Evolutionary conservation across 306 rosid genomes (phyloP).

Genomic region (Citrullus amarus): DNA sequence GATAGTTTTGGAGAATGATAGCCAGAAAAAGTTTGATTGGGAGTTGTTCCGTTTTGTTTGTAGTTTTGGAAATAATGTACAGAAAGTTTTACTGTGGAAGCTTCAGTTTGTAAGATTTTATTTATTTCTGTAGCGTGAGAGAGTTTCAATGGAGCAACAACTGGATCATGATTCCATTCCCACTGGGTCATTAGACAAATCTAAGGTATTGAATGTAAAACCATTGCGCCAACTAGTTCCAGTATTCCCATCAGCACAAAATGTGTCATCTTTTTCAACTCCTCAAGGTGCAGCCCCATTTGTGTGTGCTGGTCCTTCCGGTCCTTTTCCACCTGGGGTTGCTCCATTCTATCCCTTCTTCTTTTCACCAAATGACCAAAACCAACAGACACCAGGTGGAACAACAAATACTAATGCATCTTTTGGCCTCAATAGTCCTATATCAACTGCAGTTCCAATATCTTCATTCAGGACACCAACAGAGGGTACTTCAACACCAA

Average conservation of each 20-base stretch:
- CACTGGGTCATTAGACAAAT: constrained; percentile 62
- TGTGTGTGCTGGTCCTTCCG: constrained; percentile 72
- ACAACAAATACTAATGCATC: constrained; percentile 9
- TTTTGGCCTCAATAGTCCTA: constrained; percentile 18
- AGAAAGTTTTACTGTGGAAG: background rate
- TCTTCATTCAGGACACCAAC: constrained; percentile 54
- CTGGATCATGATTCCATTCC: constrained; percentile 43
- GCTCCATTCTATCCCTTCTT: constrained; percentile 71
- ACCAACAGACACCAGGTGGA: constrained; percentile 27
- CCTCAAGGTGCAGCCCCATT: constrained; percentile 82
- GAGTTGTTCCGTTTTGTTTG: background rate
- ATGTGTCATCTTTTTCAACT: constrained; percentile 35
- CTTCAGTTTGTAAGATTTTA: background rate
- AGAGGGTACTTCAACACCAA: constrained; percentile 18
- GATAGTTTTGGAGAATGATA: background rate
- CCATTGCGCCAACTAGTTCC: constrained; percentile 79
- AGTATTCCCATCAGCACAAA: constrained; percentile 58
- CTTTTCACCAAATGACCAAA: constrained; percentile 37
- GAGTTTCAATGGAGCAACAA: constrained; percentile 47
- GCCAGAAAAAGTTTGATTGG: background rate
- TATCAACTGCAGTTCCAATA: constrained; percentile 60
- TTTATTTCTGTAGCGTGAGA: background rate
- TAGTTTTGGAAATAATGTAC: background rate
- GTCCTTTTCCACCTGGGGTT: constrained; percentile 78
- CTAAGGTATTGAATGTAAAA: constrained; percentile 71